A percentile compares a stretch with the other conserved stretches of the same genome.
These are phyloP conservation scores for Botrytis galanthina DNA, from an alignment of 2,329 filamentous ascomycete species.

Conservation along the genomic window DNA sequence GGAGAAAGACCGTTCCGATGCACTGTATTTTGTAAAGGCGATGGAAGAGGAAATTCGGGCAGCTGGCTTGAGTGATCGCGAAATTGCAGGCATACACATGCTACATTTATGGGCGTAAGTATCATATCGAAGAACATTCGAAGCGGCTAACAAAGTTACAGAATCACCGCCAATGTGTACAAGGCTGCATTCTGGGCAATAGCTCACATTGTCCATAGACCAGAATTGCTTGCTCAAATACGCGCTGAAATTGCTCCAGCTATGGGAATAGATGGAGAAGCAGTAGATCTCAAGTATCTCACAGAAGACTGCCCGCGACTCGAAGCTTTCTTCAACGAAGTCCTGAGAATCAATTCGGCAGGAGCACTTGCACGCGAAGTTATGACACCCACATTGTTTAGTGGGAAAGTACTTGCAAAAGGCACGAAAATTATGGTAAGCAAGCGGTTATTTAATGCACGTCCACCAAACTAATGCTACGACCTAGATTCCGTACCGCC, in stretches of 20 bases:
- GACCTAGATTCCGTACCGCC: slow-evolving; percentile 10
- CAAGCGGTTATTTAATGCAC: accelerated
- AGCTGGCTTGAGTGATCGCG: not conserved
- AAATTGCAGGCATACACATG: not conserved
- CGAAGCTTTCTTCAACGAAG: slow-evolving; percentile 16
- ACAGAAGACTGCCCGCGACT: slow-evolving; percentile 10
- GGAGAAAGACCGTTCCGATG: not conserved
- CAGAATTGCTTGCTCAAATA: not conserved
- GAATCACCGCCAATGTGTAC: slow-evolving; percentile 4
- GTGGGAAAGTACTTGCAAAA: not conserved
- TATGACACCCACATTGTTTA: not conserved
- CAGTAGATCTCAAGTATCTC: not conserved
- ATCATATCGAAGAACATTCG: not conserved
- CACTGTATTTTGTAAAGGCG: not conserved
- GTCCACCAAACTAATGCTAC: slow-evolving; percentile 53
- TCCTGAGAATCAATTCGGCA: slow-evolving; percentile 9
- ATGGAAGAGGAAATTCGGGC: not conserved
- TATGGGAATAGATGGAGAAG: not conserved
- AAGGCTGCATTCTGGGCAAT: slow-evolving; percentile 11
- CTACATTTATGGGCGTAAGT: slow-evolving; percentile 9
- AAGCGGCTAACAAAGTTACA: not conserved
- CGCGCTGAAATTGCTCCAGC: not conserved
- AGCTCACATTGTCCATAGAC: not conserved
- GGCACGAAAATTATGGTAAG: slow-evolving; percentile 31
- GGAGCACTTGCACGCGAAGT: slow-evolving; percentile 16